These are phyloP conservation scores for Thraustochytrium sp. DNA, from an alignment of 352 stramenopile species.

Conservation along the genomic window DNA sequence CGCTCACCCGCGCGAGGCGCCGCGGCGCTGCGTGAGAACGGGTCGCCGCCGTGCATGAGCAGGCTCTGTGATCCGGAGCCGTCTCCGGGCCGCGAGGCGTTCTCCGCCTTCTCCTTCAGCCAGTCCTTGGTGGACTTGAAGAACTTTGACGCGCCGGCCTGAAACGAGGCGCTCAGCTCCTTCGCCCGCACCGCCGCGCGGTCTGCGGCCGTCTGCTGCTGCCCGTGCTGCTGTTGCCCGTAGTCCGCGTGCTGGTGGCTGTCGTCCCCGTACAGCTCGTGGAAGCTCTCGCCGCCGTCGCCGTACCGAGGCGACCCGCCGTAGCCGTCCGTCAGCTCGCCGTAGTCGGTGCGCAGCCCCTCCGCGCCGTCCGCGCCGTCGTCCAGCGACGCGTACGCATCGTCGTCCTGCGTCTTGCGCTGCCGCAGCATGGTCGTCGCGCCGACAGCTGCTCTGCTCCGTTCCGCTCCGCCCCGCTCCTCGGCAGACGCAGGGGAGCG, in stretches of 20 bases:
- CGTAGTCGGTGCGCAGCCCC: neutral
- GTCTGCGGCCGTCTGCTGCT: neutral
- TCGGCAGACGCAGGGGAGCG: too few relatives aligned
- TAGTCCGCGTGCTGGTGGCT: neutral
- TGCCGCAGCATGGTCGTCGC: neutral
- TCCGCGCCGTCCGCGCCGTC: neutral
- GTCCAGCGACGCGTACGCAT: neutral
- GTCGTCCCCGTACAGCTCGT: neutral
- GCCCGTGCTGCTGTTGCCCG: neutral
- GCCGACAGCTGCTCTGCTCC: too few relatives aligned
- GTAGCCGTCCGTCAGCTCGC: neutral
- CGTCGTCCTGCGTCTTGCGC: neutral
- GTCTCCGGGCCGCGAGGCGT: neutral
- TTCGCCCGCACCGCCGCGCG: neutral
- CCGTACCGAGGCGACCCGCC: neutral
- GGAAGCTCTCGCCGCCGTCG: neutral
- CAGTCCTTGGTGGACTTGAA: constrained; percentile 17
- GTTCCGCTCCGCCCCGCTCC: too few relatives aligned
- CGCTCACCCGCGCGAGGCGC: too few relatives aligned
- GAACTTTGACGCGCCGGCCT: neutral
- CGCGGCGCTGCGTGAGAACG: too few relatives aligned
- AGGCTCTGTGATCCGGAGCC: neutral
- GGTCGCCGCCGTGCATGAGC: neutral
- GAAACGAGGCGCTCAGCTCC: neutral
- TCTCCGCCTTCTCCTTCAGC: neutral